These are phyloP conservation scores for Pistacia vera DNA, from an alignment of 345 rosid species.

Conservation along the genomic window DNA sequence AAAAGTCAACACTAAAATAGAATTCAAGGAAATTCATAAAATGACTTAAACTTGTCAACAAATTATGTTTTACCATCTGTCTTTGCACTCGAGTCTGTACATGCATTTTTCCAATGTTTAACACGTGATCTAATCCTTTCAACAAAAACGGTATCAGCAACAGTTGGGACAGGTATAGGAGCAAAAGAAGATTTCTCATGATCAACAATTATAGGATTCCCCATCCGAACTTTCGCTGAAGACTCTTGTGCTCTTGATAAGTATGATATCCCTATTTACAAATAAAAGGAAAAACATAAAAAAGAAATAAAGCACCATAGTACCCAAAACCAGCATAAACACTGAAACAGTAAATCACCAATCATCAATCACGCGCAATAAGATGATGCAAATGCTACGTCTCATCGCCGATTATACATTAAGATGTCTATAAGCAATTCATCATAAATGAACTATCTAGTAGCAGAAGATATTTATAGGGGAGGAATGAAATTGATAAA, in stretches of 20 bases:
- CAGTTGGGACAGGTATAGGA: slow-evolving; percentile 28
- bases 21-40: slow-evolving; percentile 8
- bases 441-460: no score
- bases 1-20: slow-evolving; percentile 15
- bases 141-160: slow-evolving; percentile 73
- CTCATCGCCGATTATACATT: not conserved
- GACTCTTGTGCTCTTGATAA: slow-evolving; percentile 85
- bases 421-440: not conserved
- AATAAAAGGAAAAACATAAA: not conserved
- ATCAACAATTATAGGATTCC: slow-evolving; percentile 49
- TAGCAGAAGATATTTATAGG: no score
- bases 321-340: not conserved
- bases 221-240: slow-evolving; percentile 53
- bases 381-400: not conserved
- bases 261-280: slow-evolving; percentile 72
- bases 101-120: slow-evolving; percentile 68
- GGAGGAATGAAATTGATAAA: no score
- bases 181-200: slow-evolving; percentile 39
- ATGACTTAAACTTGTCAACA: not conserved
- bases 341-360: not conserved
- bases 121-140: slow-evolving; percentile 71
- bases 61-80: slow-evolving; percentile 47
- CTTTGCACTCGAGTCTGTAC: slow-evolving; percentile 32
- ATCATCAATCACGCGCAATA: not conserved
- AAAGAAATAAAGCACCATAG: not conserved